Evolutionary conservation across 2,329 filamentous ascomycete species (phyloP).

Genomic region (Fonsecaea erecta): DNA sequence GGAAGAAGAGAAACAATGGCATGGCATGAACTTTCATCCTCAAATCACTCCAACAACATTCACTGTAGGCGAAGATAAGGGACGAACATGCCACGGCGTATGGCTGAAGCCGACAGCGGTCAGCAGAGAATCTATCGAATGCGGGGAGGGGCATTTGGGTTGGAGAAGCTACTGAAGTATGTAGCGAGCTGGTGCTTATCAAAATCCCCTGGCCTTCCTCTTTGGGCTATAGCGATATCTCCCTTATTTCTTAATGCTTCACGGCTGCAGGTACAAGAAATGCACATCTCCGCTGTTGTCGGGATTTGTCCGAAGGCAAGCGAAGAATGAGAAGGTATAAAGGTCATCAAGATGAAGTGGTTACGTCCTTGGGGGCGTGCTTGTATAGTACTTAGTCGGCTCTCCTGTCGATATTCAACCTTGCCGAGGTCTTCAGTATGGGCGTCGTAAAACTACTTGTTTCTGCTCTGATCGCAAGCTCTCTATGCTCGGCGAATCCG

Average conservation of each 20-base stretch:
- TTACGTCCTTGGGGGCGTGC: background rate
- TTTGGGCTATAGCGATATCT: conserved; percentile 7
- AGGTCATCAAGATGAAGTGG: background rate
- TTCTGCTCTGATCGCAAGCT: conserved; percentile 7
- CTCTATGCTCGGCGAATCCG: conserved; percentile 13
- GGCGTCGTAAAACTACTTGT: background rate
- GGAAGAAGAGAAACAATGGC: background rate
- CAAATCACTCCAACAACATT: background rate
- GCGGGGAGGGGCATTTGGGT: background rate
- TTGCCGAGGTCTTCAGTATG: conserved; percentile 5
- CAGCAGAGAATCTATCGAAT: background rate
- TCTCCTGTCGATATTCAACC: conserved; percentile 7
- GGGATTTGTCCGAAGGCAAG: background rate
- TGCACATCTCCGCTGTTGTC: conserved; percentile 5
- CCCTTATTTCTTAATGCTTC: background rate
- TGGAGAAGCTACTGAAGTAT: background rate
- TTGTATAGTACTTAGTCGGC: background rate
- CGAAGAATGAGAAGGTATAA: conserved; percentile 8
- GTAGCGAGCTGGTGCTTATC: background rate
- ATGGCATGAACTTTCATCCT: background rate
- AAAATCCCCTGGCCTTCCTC: background rate
- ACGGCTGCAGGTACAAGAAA: background rate
- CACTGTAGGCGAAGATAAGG: background rate
- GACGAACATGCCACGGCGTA: background rate
- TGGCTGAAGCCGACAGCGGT: background rate